These are phyloP conservation scores for Knoxia roxburghii DNA, from an alignment of 257 asterid genomes.

Conservation along the genomic window DNA sequence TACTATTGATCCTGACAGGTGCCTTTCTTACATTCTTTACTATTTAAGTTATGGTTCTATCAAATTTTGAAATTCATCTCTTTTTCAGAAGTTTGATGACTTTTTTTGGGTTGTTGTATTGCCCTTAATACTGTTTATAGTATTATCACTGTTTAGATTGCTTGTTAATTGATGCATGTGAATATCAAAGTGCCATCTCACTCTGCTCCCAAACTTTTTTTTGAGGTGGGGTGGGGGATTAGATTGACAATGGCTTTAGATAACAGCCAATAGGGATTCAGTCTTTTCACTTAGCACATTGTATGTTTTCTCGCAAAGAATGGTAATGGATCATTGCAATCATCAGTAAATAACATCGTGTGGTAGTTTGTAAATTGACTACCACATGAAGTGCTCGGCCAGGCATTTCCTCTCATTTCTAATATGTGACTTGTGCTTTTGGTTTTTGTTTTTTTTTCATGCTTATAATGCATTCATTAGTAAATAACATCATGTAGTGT, in stretches of 20 bases:
- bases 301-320: not conserved
- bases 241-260: not conserved
- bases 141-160: too few relatives aligned
- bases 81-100: not conserved
- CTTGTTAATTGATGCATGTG: not conserved
- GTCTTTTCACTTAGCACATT: not conserved
- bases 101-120: not conserved
- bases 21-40: constrained; percentile 6
- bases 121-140: not conserved
- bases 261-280: not conserved
- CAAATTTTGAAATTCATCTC: not conserved
- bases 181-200: not conserved
- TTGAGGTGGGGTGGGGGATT: not conserved
- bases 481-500: not conserved
- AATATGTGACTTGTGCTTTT: not conserved
- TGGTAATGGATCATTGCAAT: not conserved
- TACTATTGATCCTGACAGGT: constrained; percentile 97
- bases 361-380: not conserved
- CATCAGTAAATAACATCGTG: too few relatives aligned
- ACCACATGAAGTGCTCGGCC: not conserved
- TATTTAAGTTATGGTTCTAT: not conserved
- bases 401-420: not conserved
- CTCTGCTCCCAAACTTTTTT: not conserved
- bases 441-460: not conserved
- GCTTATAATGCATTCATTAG: not conserved